Conservation (phyloP, 2,329 filamentous ascomycete genomes). For the Aspergillus pseudonomiae region DNA sequence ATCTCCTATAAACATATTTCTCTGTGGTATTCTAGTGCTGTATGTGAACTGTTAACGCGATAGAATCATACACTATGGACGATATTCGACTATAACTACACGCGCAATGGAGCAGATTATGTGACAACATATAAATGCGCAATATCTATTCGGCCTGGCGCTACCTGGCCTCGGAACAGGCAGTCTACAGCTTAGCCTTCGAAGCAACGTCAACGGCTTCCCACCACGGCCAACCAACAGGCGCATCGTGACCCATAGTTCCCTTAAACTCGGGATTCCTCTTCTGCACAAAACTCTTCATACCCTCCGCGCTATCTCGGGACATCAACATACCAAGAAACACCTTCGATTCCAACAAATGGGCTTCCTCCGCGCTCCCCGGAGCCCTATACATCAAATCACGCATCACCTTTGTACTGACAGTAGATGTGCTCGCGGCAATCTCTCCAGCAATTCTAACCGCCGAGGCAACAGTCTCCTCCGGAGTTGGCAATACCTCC, state of each 20-base stretch:
- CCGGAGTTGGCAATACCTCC: constrained; percentile 58
- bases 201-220: not conserved
- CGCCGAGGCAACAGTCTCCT: constrained; percentile 64
- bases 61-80: not conserved
- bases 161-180: not conserved
- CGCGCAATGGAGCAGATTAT: not conserved
- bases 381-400: constrained; percentile 70
- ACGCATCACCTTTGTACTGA: constrained; percentile 60
- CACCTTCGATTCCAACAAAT: constrained; percentile 58
- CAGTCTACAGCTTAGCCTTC: not conserved
- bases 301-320: not conserved
- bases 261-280: not conserved
- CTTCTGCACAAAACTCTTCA: not conserved
- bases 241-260: not conserved
- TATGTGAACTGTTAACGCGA: not conserved
- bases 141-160: not conserved
- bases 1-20: not conserved
- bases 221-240: not conserved
- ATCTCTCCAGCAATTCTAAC: constrained; percentile 65
- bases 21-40: not conserved
- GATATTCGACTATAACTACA: not conserved
- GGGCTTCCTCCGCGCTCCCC: constrained; percentile 64
- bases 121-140: not conserved
- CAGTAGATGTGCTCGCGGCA: constrained; percentile 51
- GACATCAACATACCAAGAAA: constrained; percentile 22